phyloP scores from a whole-genome alignment of 768 basidiomycete genomes.

The Suillus occidentalis region DNA sequence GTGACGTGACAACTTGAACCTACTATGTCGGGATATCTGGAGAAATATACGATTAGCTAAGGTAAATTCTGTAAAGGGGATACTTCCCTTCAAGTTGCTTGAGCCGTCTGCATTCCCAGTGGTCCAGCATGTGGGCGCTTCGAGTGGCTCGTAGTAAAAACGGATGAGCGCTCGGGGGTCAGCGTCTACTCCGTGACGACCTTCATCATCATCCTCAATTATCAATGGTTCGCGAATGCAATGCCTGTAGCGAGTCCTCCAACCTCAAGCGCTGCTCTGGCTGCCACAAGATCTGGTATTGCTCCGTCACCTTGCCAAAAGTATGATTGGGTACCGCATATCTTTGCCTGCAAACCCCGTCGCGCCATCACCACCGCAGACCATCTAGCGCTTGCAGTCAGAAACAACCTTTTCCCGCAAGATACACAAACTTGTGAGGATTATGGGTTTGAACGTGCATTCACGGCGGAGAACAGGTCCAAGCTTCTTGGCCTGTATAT shows the following conservation, averaged over 20 bases:
- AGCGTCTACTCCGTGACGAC: not conserved
- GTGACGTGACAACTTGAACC: too few species aligned
- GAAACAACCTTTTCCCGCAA: constrained; percentile 26
- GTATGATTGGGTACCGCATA: not conserved
- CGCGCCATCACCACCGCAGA: constrained; percentile 1
- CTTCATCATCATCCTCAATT: not conserved
- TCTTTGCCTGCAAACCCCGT: not conserved
- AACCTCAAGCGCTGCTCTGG: not conserved
- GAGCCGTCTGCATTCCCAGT: too few species aligned
- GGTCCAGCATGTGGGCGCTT: not conserved
- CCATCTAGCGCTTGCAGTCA: constrained; percentile 30
- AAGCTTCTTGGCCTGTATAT: constrained; percentile 34
- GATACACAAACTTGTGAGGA: constrained; percentile 34
- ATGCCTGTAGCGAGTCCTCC: not conserved
- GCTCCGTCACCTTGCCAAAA: not conserved
- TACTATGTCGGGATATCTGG: too few species aligned
- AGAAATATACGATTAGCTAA: too few species aligned
- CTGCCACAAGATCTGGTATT: not conserved
- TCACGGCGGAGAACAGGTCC: constrained; percentile 13
- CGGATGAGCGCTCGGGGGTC: too few species aligned
- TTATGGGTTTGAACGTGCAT: constrained; percentile 35
- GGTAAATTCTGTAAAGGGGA: too few species aligned
- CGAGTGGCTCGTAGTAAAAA: too few species aligned
- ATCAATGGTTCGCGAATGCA: not conserved
- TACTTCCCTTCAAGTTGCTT: too few species aligned